These are phyloP conservation scores for Microstroma glucosiphilum DNA, from an alignment of 1,284 basidiomycete species.

Conservation along the genomic window DNA sequence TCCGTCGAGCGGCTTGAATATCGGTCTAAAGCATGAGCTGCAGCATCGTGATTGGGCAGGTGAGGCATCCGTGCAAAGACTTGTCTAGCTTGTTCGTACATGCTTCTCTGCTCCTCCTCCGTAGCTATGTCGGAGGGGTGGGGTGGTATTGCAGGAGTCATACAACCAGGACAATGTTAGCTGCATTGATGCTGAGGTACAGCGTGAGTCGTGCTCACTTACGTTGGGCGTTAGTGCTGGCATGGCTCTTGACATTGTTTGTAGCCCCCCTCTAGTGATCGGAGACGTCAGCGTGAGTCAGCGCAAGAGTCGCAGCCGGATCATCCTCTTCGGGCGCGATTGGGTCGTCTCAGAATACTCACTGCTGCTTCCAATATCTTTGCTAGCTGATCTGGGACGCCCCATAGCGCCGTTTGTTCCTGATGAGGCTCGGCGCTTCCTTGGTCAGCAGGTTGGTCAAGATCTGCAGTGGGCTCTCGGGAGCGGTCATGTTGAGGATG, in stretches of 20 bases:
- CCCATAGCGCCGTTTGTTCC: background rate
- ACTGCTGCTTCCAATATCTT: constrained; percentile 41
- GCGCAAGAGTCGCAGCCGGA: background rate
- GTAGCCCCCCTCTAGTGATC: too few species aligned
- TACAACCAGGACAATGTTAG: background rate
- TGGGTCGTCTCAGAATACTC: background rate
- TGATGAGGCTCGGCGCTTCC: background rate
- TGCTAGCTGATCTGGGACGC: constrained; percentile 40
- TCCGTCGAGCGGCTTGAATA: constrained; percentile 37
- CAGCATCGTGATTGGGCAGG: too few species aligned
- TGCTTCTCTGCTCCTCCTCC: background rate
- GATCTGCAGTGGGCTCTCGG: background rate
- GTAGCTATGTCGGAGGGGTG: background rate
- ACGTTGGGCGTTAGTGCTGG: constrained; percentile 18
- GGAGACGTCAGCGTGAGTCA: too few species aligned
- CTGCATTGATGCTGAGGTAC: constrained; percentile 4
- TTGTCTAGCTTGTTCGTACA: background rate
- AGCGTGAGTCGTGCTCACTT: constrained; percentile 2
- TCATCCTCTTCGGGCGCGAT: background rate
- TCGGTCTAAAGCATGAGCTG: constrained; percentile 7
- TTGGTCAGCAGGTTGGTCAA: background rate
- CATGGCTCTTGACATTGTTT: background rate
- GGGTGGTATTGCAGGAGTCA: too few species aligned
- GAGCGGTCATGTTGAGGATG: background rate
- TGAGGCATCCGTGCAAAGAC: constrained; percentile 20